Base-by-base conservation (phyloP, 352 stramenopile species). In the Pythium pyrilobum region DNA sequence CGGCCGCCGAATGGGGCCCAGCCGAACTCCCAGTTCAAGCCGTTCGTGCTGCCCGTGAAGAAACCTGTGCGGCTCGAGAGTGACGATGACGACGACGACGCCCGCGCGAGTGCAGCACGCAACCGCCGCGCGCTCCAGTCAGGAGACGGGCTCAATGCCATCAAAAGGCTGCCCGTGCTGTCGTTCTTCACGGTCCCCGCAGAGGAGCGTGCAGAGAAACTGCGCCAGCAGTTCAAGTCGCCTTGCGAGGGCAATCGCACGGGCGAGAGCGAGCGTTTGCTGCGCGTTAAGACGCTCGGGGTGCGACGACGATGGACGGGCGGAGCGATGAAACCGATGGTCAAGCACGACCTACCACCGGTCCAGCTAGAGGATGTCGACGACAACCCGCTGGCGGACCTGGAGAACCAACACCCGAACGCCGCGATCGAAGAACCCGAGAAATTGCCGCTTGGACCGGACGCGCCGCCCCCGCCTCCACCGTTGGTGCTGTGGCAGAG, bases 201-300 rank as follows among this genome's bases (percentile, higher is more conserved):
- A 4, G 74, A 85, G 41, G 67, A 76, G 21, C 68, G 72, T 18
- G 71, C 76, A 20, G 67, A 84, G 48, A 72, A 69, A 13, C 56
- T 95, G 18, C 73, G 69, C 15, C 69, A 78, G 36, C 75, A 70
- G 21, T 95, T 95, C 66, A 89, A 91, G 59, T 91, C 82, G 40
- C 85, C 82, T 0, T 89, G 78, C 40, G 79, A 69, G 39, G 72
- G 66, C 9, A 68, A 70, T 8, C 74, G 81, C n/a, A 75, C 85
- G 11, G 62, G 62, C 18, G 82, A 93, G 59, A 95, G 85, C 65
- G 79, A 89, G 36, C 71, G 82, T 10, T 46, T 95, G 43, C 52
- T 93, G 45, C 69, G 82, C 15, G 74, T 85, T 41, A 95, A 93
- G 67, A 95, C 85, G 41, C 79, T 95, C n/a, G 85, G 82, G 0